Percentiles rank a stretch among this genome's conserved stretches.
Evolutionary conservation across 257 asterid species (phyloP).

Genomic region (Gentiana straminea): DNA sequence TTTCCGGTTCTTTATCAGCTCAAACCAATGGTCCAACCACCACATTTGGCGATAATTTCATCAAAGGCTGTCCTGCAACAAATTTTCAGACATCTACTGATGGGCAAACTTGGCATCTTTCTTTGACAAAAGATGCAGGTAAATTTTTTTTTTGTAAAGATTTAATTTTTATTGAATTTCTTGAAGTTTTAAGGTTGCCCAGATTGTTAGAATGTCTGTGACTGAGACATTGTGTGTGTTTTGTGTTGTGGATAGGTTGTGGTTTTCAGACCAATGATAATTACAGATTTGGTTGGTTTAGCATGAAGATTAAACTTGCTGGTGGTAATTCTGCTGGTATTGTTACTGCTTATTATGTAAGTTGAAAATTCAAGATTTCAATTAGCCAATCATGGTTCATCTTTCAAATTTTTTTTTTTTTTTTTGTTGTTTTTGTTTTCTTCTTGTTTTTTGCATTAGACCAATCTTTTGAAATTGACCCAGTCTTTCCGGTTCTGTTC

Average conservation of each 20-base stretch:
- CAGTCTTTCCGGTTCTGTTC: no score
- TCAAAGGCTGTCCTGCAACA: constrained; percentile 63
- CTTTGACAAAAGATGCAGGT: constrained; percentile 71
- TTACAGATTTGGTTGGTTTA: constrained; percentile 95
- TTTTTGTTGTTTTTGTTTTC: no score
- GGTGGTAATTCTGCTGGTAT: constrained; percentile 97
- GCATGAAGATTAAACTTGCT: constrained; percentile 80
- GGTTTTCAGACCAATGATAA: constrained; percentile 73
- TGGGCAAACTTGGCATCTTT: constrained; percentile 86
- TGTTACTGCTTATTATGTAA: constrained; percentile 93
- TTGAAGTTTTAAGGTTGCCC: not conserved
- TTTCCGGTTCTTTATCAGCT: constrained; percentile 13
- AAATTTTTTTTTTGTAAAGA: not conserved
- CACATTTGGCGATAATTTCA: constrained; percentile 57
- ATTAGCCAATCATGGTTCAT: no score
- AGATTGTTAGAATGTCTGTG: not conserved
- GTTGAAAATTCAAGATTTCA: constrained; percentile 9
- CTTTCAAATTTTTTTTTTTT: no score
- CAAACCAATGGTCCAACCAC: constrained; percentile 23
- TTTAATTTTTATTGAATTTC: not conserved
- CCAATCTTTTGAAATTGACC: no score
- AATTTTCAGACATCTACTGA: constrained; percentile 81
- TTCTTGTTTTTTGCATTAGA: no score
- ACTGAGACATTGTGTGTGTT: not conserved
- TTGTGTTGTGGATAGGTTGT: constrained; percentile 37